Evolutionary conservation across 495 filamentous ascomycete genomes (phyloP).

Genomic region (Pyronema domesticum): DNA sequence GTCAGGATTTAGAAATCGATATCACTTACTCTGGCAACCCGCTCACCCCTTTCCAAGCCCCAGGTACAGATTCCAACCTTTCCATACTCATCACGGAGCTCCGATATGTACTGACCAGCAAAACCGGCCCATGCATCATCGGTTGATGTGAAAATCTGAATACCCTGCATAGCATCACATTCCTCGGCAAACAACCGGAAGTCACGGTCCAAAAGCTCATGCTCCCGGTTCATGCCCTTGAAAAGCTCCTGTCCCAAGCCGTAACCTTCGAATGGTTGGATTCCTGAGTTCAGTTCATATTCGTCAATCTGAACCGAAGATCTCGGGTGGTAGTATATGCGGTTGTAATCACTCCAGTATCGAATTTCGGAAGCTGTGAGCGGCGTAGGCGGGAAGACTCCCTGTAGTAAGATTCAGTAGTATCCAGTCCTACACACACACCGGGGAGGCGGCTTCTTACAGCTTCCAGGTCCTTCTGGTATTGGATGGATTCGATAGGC

Average conservation of each 20-base stretch:
- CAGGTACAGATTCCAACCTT: slow-evolving; percentile 75
- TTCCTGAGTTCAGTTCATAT: slow-evolving; percentile 55
- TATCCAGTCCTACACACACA: slow-evolving; percentile 50
- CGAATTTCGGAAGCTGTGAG: slow-evolving; percentile 55
- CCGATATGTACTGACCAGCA: slow-evolving; percentile 57
- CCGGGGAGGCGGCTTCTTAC: slow-evolving; percentile 38
- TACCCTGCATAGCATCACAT: slow-evolving; percentile 74
- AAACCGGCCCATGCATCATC: slow-evolving; percentile 96
- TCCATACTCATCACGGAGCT: slow-evolving; percentile 73
- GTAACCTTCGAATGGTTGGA: slow-evolving; percentile 75
- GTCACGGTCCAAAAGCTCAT: slow-evolving; percentile 77
- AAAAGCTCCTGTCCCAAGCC: slow-evolving; percentile 70
- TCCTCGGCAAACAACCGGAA: slow-evolving; percentile 75
- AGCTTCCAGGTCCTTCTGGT: slow-evolving; percentile 57
- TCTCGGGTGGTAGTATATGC: slow-evolving; percentile 77
- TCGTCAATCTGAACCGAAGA: slow-evolving; percentile 80
- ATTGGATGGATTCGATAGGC: slow-evolving; percentile 49
- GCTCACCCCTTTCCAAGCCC: slow-evolving; percentile 52
- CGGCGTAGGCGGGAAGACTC: slow-evolving; percentile 36
- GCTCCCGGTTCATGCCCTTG: slow-evolving; percentile 54
- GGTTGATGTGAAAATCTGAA: slow-evolving; percentile 60
- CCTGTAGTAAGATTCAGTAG: slow-evolving; percentile 59
- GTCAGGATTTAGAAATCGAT: not conserved
- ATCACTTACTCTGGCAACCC: slow-evolving; percentile 38
- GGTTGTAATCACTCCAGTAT: slow-evolving; percentile 92